Conservation (phyloP, 139 green algal species). For the Picochlorum sp. region DNA sequence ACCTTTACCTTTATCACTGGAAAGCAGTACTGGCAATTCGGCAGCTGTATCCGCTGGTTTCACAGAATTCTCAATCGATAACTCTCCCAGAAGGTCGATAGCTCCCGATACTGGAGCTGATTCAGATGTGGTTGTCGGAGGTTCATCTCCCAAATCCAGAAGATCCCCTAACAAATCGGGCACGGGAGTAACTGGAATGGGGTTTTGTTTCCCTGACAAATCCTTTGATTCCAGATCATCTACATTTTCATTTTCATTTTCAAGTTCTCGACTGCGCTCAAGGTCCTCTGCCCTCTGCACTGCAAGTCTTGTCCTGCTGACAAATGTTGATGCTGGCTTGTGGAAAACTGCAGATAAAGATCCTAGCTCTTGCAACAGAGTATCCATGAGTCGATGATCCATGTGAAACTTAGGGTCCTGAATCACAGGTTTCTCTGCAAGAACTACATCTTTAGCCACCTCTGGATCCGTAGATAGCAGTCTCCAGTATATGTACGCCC, state of each 20-base stretch:
- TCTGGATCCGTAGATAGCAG: conserved; percentile 89
- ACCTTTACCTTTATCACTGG: conserved; percentile 63
- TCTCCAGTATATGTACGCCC: conserved; percentile 98
- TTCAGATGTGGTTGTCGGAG: conserved; percentile 10
- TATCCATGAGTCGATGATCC: conserved; percentile 67
- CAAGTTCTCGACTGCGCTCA: conserved; percentile 3
- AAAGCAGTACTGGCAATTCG: conserved; percentile 19
- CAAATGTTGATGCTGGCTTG: conserved; percentile 79
- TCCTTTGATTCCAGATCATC: background rate
- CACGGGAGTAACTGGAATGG: background rate
- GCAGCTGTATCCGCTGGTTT: too few species aligned
- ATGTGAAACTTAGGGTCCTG: conserved; percentile 50
- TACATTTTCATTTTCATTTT: background rate
- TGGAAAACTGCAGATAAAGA: conserved; percentile 91
- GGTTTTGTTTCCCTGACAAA: background rate
- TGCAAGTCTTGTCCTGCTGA: conserved; percentile 55
- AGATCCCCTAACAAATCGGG: conserved; percentile 58
- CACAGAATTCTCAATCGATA: conserved; percentile 9
- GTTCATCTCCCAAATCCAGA: conserved; percentile 42
- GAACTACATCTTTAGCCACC: conserved; percentile 86
- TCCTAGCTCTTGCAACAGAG: conserved; percentile 66
- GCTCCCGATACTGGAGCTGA: background rate
- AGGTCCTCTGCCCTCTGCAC: conserved; percentile 54
- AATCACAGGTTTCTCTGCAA: conserved; percentile 90
- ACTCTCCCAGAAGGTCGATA: conserved; percentile 42